A percentile compares a stretch with the other conserved stretches of the same genome.
phyloP scores from a whole-genome alignment of 2,329 filamentous ascomycete genomes.

The Diaporthe caulivora region DNA sequence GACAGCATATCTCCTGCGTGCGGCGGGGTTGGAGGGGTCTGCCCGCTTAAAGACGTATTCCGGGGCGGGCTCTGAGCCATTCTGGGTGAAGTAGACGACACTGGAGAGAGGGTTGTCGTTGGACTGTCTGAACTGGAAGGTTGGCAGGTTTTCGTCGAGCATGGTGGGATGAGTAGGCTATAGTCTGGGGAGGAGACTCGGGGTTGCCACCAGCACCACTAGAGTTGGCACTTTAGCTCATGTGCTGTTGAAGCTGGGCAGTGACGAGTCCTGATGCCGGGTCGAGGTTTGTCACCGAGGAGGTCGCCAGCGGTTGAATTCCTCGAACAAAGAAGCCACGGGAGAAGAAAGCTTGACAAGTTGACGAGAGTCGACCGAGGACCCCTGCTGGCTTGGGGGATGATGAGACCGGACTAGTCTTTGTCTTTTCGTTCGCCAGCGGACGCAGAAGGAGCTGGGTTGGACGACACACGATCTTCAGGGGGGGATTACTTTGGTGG shows the following conservation, averaged over 20 bases:
- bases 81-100: slow-evolving; percentile 72
- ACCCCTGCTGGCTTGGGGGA: not conserved
- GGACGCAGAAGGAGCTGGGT: not conserved
- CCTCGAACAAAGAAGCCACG: slow-evolving; percentile 20
- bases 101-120: slow-evolving; percentile 67
- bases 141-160: slow-evolving; percentile 96
- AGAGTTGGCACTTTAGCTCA: slow-evolving; percentile 12
- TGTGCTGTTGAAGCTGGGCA: not conserved
- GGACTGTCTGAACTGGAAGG: slow-evolving; percentile 67
- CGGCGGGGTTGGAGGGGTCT: slow-evolving; percentile 74
- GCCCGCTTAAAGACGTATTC: slow-evolving; percentile 85
- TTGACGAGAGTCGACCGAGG: not conserved
- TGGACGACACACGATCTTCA: not conserved
- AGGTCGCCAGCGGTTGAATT: not conserved
- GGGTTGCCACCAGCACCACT: slow-evolving; percentile 13
- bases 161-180: slow-evolving; percentile 59
- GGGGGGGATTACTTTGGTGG: not conserved
- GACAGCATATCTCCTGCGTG: slow-evolving; percentile 87
- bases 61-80: slow-evolving; percentile 83
- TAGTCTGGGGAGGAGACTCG: not conserved
- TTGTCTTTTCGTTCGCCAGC: slow-evolving; percentile 1
- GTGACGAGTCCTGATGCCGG: too few relatives aligned
- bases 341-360: not conserved
- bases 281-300: not conserved
- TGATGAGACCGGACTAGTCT: not conserved